Conservation (phyloP, 2,329 filamentous ascomycete species). For the Albophoma yamanashiensis region DNA sequence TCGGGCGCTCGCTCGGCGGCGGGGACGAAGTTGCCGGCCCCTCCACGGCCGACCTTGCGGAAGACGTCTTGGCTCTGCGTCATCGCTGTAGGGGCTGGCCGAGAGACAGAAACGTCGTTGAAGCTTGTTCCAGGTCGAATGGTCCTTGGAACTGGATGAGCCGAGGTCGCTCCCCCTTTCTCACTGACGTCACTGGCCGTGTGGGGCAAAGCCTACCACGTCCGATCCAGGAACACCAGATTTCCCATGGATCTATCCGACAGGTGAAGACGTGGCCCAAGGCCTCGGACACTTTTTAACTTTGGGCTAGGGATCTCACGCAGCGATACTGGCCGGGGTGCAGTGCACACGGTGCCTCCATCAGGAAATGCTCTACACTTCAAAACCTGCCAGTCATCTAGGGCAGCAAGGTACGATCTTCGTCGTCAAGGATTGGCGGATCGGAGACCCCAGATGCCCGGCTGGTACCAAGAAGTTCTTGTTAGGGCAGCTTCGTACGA, state of each 20-base stretch:
- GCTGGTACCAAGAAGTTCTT: background rate
- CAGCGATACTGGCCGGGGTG: background rate
- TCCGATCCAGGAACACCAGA: background rate
- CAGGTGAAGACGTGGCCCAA: background rate
- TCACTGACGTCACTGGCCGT: background rate
- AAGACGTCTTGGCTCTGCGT: slow-evolving; percentile 29
- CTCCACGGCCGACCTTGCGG: slow-evolving; percentile 47
- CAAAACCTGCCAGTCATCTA: background rate
- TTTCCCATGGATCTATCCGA: background rate
- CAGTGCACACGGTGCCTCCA: background rate
- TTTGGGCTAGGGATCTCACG: background rate
- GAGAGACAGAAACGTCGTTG: background rate
- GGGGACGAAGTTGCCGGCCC: slow-evolving; percentile 52
- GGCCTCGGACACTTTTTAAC: background rate
- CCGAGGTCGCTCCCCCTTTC: background rate
- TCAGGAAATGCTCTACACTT: background rate
- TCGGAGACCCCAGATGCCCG: too few species aligned
- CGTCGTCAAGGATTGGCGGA: background rate
- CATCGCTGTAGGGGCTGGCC: slow-evolving; percentile 4
- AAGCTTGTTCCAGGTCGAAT: background rate
- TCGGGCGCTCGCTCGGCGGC: slow-evolving; percentile 22
- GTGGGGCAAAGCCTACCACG: background rate
- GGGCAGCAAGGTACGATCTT: background rate
- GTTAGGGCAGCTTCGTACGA: background rate
- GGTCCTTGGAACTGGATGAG: background rate